Conservation (phyloP, 768 basidiomycete species). For the Auricularia auricula-judae region DNA sequence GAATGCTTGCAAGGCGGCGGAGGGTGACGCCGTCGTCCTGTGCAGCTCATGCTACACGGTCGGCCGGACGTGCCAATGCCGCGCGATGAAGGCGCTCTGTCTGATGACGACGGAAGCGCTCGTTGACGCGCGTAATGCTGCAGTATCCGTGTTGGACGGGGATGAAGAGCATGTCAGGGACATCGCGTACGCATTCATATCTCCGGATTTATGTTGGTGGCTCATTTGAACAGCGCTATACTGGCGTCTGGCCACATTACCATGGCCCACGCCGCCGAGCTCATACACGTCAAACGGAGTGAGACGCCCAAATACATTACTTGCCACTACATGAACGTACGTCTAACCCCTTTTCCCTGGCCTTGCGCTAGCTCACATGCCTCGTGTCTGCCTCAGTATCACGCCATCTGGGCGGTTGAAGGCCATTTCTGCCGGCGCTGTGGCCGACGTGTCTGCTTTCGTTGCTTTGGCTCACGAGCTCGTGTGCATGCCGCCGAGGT, state of each 20-base stretch:
- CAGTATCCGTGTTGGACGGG: not conserved
- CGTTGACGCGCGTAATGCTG: not conserved
- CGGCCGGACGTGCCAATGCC: not conserved
- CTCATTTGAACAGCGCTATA: not conserved
- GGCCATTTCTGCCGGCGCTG: not conserved
- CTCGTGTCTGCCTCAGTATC: not conserved
- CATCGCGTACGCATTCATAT: not conserved
- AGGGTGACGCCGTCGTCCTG: not conserved
- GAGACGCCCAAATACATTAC: not conserved
- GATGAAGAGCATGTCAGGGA: not conserved
- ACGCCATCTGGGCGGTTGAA: not conserved
- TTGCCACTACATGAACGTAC: not conserved
- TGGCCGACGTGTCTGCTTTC: not conserved
- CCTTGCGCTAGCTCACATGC: not conserved
- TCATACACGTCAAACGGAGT: not conserved
- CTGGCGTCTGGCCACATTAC: not conserved
- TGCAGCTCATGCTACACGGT: not conserved
- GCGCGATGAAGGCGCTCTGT: not conserved
- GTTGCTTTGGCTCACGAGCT: not conserved
- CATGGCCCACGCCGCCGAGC: not conserved
- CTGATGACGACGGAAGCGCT: not conserved
- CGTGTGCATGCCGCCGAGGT: not conserved
- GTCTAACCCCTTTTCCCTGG: not conserved
- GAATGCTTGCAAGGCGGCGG: not conserved
- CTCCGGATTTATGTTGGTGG: not conserved